These are phyloP conservation scores for Phytophthora gonapodyides DNA, from an alignment of 352 stramenopile genomes.

Conservation along the genomic window DNA sequence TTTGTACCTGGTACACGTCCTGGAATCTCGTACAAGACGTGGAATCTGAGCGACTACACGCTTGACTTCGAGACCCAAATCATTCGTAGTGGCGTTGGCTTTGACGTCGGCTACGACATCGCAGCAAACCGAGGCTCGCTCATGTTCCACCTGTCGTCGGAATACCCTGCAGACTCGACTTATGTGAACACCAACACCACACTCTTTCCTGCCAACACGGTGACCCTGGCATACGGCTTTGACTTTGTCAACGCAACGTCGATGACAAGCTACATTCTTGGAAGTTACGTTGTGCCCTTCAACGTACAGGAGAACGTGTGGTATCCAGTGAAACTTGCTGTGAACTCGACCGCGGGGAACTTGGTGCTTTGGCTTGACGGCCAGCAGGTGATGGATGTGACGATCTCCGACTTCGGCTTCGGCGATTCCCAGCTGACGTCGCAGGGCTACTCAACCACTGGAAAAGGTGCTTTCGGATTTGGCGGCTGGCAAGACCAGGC, in stretches of 20 bases:
- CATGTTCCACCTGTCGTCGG: constrained; percentile 28
- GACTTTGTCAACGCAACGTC: constrained; percentile 23
- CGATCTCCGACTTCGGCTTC: constrained; percentile 23
- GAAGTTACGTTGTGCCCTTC: constrained; percentile 44
- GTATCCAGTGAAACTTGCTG: constrained; percentile 60
- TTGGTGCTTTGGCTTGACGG: constrained; percentile 17
- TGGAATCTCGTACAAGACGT: constrained; percentile 22
- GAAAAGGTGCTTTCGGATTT: constrained; percentile 31
- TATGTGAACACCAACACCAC: constrained; percentile 26
- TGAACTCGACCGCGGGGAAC: constrained; percentile 49
- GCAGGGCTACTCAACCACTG: constrained; percentile 18
- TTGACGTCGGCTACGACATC: constrained; percentile 24
- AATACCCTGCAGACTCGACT: constrained; percentile 24
- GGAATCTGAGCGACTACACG: constrained; percentile 26
- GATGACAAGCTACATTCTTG: constrained; percentile 20
- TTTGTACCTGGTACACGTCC: constrained; percentile 22
- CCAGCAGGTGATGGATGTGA: constrained; percentile 19
- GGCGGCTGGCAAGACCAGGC: constrained; percentile 34
- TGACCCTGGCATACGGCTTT: constrained; percentile 24
- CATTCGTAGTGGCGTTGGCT: constrained; percentile 16
- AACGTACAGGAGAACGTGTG: constrained; percentile 67
- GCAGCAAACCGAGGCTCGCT: constrained; percentile 24
- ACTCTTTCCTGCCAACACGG: constrained; percentile 24
- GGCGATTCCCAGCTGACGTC: constrained; percentile 15
- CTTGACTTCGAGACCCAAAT: constrained; percentile 30